Evolutionary conservation across 495 filamentous ascomycete genomes (phyloP), one percentile per base, ranked within the genome.

Genomic region (Penicillium atrosanguineum): DNA sequence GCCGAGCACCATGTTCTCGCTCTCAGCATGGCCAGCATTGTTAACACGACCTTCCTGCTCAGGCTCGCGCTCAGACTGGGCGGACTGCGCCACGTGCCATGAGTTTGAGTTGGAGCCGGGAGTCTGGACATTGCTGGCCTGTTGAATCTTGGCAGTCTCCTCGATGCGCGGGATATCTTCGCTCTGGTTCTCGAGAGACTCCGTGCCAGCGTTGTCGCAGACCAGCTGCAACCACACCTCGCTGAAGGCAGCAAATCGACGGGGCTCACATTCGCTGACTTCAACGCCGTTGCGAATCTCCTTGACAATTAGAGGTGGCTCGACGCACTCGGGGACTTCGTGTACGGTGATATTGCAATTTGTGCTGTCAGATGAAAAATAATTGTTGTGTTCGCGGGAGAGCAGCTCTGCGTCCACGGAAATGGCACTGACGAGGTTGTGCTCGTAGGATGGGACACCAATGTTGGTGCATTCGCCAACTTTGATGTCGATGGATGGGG

Each of bases 311-410:
- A 76, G 57, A 0, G 73, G 66, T 8, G 51, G 49, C 23, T 70
- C 68, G 16, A 66, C 53, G 48, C 73, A 76, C 7, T 59, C 70
- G 0, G 71, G 66, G 0, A 65, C 58, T 44, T 76, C 70, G 50
- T 72, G 70, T 4, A 76, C 46, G 28, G 69, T 66, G 45, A 75
- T 62, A 9, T 64, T 68, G 59, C 73, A 76, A 25, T 54, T 53
- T 16, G 52, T 51, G 7, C 49, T 56, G 19, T 53, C 51, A 20
- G 60, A 48, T 37, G 53, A 50, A 46, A 51, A 62, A 1, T 52
- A 48, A 15, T 56, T 50, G 14, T 46, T 53, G 21, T 46, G 52
- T 19, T 62, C 56, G 11, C 47, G 36, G 42, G 51, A 53, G 48
- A 66, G 43, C 1, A 71, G 46, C 23, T 70, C 63, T 6, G 63